phyloP scores from a whole-genome alignment of 257 asterid species.

The Ballota nigra region DNA sequence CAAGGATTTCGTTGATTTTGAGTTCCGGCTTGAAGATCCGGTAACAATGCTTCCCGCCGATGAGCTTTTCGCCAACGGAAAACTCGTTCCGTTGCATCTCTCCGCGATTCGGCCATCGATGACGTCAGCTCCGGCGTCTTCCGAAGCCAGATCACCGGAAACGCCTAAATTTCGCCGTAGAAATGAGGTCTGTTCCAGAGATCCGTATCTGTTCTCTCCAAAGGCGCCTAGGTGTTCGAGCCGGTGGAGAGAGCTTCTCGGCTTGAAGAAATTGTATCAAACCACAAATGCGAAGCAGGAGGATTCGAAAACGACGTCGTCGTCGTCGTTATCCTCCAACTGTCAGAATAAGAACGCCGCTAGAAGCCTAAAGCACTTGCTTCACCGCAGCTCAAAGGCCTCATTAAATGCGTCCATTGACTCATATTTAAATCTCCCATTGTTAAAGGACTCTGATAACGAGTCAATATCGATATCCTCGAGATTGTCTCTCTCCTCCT shows the following conservation, averaged over 20 bases:
- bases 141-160: slow-evolving; percentile 45
- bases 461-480: slow-evolving; percentile 57
- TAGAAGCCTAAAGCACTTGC: slow-evolving; percentile 51
- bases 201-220: slow-evolving; percentile 79
- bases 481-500: slow-evolving; percentile 64
- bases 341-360: slow-evolving; percentile 25
- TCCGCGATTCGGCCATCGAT: slow-evolving; percentile 40
- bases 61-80: slow-evolving; percentile 87
- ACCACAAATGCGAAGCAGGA: slow-evolving; percentile 51
- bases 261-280: slow-evolving; percentile 67
- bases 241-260: slow-evolving; percentile 87
- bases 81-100: slow-evolving; percentile 75
- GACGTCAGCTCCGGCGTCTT: slow-evolving; percentile 24
- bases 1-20: slow-evolving; percentile 58
- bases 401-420: slow-evolving; percentile 37
- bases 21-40: slow-evolving; percentile 88
- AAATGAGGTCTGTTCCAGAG: slow-evolving; percentile 52
- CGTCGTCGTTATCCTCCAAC: slow-evolving; percentile 36
- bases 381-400: slow-evolving; percentile 61
- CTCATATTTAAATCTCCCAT: slow-evolving; percentile 50
- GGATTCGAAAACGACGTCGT: slow-evolving; percentile 42
- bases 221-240: slow-evolving; percentile 91
- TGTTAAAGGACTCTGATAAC: slow-evolving; percentile 57
- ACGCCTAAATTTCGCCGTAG: slow-evolving; percentile 43
- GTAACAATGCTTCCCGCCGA: slow-evolving; percentile 88